Conservation (phyloP, 148 eudicot species). For the Rhododendron griersonianum region DNA sequence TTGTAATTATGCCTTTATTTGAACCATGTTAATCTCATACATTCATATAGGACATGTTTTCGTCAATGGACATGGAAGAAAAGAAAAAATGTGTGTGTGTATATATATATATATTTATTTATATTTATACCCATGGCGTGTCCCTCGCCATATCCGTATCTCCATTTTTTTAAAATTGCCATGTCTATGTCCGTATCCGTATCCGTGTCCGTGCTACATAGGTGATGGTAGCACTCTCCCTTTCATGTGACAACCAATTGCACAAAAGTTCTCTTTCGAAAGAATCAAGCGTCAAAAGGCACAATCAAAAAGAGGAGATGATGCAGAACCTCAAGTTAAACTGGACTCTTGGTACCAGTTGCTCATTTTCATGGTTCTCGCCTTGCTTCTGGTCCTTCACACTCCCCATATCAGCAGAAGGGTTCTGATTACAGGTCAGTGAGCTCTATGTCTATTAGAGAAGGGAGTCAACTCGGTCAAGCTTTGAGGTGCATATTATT, state of each 20-base stretch:
- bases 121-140: too few relatives aligned
- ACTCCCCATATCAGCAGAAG: conserved; percentile 62
- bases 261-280: conserved; percentile 20
- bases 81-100: too few relatives aligned
- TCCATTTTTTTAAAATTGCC: too few relatives aligned
- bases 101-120: too few relatives aligned
- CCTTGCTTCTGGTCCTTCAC: conserved; percentile 83
- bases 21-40: too few relatives aligned
- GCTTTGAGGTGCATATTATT: conserved; percentile 8
- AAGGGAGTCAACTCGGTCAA: conserved; percentile 6
- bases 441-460: conserved; percentile 11
- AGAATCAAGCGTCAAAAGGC: conserved; percentile 75
- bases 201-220: too few relatives aligned
- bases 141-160: too few relatives aligned
- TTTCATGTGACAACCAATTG: neutral
- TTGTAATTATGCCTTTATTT: too few relatives aligned
- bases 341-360: conserved; percentile 86
- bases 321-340: conserved; percentile 53
- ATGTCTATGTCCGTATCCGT: too few relatives aligned
- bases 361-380: conserved; percentile 88
- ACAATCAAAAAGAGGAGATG: conserved; percentile 84
- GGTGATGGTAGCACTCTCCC: neutral
- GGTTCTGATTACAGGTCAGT: conserved; percentile 17
- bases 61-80: too few relatives aligned
- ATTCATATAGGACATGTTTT: too few relatives aligned